Percentiles rank a stretch among this genome's conserved stretches.
Conservation (phyloP, 1,139 yeast genomes). For the Barnettozyma hawaiiensis region DNA sequence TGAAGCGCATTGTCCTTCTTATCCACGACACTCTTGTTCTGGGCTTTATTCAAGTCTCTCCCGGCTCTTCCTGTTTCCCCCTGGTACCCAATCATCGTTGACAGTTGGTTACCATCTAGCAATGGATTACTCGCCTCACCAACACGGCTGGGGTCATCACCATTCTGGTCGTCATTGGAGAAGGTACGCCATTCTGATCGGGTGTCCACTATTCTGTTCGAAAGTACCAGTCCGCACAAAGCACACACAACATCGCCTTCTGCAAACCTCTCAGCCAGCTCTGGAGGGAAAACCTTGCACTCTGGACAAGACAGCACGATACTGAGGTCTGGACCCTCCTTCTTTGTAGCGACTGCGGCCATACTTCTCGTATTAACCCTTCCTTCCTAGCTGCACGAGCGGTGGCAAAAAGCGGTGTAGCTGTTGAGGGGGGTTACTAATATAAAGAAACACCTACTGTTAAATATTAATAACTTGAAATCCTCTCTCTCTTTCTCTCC, state of each 20-base stretch:
- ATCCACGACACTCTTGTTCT: conserved; percentile 78
- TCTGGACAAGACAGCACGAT: conserved; percentile 93
- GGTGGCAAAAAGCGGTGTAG: not conserved
- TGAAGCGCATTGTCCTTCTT: conserved; percentile 82
- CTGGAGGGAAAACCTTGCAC: conserved; percentile 93
- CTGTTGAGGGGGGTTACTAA: too few species aligned
- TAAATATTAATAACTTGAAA: too few species aligned
- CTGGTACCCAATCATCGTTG: conserved; percentile 85
- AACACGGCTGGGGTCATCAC: conserved; percentile 98
- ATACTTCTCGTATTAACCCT: too few species aligned
- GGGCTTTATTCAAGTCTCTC: conserved; percentile 85
- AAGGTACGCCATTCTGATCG: conserved; percentile 99
- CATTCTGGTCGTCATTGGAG: conserved; percentile 94
- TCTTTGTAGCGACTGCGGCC: conserved; percentile 17
- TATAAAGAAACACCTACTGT: too few species aligned
- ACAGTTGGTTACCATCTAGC: conserved; percentile 84
- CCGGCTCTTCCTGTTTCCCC: conserved; percentile 63
- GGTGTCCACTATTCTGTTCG: conserved; percentile 90
- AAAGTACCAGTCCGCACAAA: conserved; percentile 87
- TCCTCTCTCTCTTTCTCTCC: too few species aligned
- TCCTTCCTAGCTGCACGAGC: too few species aligned
- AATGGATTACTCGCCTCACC: conserved; percentile 98
- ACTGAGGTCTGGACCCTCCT: conserved; percentile 68
- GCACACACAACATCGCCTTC: conserved; percentile 99
- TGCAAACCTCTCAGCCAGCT: conserved; percentile 86